Conservation (phyloP, 1,139 yeast genomes). For the Sugiyamaella pinicola region DNA sequence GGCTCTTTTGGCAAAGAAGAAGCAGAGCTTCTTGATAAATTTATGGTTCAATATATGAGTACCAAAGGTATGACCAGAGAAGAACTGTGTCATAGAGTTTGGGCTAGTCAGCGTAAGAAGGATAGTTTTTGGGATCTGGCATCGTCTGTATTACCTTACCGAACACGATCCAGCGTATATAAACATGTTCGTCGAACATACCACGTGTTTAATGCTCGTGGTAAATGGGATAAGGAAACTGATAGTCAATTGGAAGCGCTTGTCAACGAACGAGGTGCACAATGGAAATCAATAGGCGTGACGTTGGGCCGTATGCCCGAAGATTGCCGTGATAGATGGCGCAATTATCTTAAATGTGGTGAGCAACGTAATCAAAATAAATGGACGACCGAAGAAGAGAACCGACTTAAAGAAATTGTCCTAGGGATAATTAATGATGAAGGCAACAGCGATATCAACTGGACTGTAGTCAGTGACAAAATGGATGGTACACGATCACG, state of each 20-base stretch:
- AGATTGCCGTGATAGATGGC: slow-evolving; percentile 94
- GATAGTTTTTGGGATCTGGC: slow-evolving; percentile 88
- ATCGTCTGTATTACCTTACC: slow-evolving; percentile 73
- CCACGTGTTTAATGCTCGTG: slow-evolving; percentile 83
- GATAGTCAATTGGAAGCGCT: slow-evolving; percentile 66
- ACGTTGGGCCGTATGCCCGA: slow-evolving; percentile 92
- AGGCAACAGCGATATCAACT: slow-evolving; percentile 56
- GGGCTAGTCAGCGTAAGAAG: slow-evolving; percentile 82
- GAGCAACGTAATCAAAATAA: slow-evolving; percentile 67
- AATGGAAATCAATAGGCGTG: slow-evolving; percentile 83
- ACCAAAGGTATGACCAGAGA: slow-evolving; percentile 62
- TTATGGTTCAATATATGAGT: slow-evolving; percentile 67
- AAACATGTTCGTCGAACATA: slow-evolving; percentile 89
- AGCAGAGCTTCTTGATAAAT: slow-evolving; percentile 67
- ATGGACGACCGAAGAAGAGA: slow-evolving; percentile 80
- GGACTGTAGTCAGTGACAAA: slow-evolving; percentile 87
- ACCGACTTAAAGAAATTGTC: slow-evolving; percentile 58
- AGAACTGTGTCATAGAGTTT: slow-evolving; percentile 77
- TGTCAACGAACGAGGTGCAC: slow-evolving; percentile 69
- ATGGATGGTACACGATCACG: slow-evolving; percentile 89
- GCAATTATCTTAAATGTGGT: slow-evolving; percentile 93
- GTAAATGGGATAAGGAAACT: slow-evolving; percentile 84
- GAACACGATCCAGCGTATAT: slow-evolving; percentile 86
- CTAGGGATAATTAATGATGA: slow-evolving; percentile 41
- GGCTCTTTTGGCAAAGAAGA: slow-evolving; percentile 65